These are phyloP conservation scores for Microcyclosporella mali DNA, from an alignment of 2,329 filamentous ascomycete species.

Conservation along the genomic window DNA sequence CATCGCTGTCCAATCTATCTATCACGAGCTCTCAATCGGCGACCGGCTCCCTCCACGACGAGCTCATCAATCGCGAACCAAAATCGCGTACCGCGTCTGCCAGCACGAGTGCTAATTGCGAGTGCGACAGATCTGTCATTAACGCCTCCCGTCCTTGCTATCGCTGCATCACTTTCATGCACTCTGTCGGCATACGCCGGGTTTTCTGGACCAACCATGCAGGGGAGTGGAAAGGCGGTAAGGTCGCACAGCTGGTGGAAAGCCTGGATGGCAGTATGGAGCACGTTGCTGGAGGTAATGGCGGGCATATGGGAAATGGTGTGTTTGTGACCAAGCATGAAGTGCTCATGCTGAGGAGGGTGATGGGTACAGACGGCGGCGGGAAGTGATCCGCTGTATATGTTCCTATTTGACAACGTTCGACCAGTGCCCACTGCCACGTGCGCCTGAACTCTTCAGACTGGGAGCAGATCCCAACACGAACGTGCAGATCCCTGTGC, in stretches of 20 bases:
- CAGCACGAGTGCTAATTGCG: conserved; percentile 2
- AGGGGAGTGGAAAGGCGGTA: conserved; percentile 47
- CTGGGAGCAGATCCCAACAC: too few relatives aligned
- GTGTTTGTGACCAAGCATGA: conserved; percentile 51
- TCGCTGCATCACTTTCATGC: conserved; percentile 48
- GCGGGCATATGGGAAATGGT: conserved; percentile 26
- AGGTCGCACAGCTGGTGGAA: conserved; percentile 46
- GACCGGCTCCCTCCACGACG: conserved; percentile 44
- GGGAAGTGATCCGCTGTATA: too few relatives aligned
- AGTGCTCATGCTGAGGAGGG: conserved; percentile 41
- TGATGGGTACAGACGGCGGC: conserved; percentile 23
- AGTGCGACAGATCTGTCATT: conserved; percentile 22
- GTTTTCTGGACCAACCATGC: conserved; percentile 48
- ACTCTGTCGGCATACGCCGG: conserved; percentile 47
- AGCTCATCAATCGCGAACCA: conserved; percentile 33
- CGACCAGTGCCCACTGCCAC: too few relatives aligned
- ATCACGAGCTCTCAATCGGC: conserved; percentile 12
- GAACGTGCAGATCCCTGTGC: too few relatives aligned
- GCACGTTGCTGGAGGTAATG: conserved; percentile 16
- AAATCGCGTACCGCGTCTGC: conserved; percentile 5
- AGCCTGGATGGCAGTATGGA: conserved; percentile 34
- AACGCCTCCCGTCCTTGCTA: conserved; percentile 47
- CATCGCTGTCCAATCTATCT: conserved; percentile 12
- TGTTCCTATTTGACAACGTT: too few relatives aligned
- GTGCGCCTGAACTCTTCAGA: too few relatives aligned